Evolutionary conservation across 192 early-diverging fungal species (phyloP).

Genomic region (Coemansia sp.): DNA sequence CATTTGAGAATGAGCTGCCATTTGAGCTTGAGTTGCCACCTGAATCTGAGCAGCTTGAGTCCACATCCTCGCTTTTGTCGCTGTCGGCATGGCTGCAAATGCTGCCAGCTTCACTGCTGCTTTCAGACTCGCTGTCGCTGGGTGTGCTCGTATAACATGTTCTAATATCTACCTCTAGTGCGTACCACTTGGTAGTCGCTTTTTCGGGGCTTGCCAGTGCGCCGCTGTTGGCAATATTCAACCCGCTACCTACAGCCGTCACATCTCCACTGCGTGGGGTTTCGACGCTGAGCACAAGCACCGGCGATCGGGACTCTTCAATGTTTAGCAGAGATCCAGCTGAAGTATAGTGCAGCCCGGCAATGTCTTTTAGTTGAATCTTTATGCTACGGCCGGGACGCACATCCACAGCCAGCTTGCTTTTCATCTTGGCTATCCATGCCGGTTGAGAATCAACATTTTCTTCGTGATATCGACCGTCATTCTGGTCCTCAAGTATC

Average conservation of each 20-base stretch:
- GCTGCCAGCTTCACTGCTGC: neutral
- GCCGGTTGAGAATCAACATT: neutral
- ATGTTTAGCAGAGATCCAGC: constrained; percentile 73
- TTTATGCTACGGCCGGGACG: constrained; percentile 19
- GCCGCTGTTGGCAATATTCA: constrained; percentile 4
- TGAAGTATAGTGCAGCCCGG: constrained; percentile 69
- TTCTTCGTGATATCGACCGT: constrained; percentile 73
- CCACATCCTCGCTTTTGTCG: neutral
- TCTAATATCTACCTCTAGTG: constrained; percentile 15
- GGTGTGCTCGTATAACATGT: neutral
- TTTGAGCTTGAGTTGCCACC: neutral
- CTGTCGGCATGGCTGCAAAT: neutral
- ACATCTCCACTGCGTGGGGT: neutral
- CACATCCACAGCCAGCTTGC: neutral
- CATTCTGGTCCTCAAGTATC: constrained; percentile 65
- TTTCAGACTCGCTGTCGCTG: neutral
- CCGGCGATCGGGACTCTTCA: constrained; percentile 65
- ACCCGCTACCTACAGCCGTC: neutral
- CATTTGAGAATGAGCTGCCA: neutral
- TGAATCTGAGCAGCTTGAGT: neutral
- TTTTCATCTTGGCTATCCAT: constrained; percentile 20
- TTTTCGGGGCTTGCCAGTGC: neutral
- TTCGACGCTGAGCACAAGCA: constrained; percentile 67
- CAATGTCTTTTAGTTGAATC: constrained; percentile 51
- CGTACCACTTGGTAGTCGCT: constrained; percentile 17